Conservation (phyloP, 2,329 filamentous ascomycete species). For the Zymoseptoria pseudotritici region DNA sequence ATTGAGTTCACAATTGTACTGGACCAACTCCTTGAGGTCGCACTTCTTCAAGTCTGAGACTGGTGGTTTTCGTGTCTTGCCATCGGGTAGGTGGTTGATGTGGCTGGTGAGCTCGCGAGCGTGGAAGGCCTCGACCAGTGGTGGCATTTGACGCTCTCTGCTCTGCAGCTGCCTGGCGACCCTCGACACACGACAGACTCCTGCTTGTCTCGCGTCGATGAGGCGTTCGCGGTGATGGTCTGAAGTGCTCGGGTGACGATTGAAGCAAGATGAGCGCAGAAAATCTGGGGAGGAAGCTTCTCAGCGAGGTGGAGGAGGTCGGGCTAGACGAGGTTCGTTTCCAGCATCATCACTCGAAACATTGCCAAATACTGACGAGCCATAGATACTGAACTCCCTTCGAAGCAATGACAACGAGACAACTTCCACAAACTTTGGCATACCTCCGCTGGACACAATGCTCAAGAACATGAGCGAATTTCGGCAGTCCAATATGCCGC, state of each 20-base stretch:
- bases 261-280: conserved; percentile 30
- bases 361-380: conserved; percentile 5
- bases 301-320: conserved; percentile 45
- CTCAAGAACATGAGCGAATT: conserved; percentile 16
- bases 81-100: conserved; percentile 46
- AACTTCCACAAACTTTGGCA: conserved; percentile 30
- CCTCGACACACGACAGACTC: not conserved
- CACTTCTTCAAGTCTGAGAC: conserved; percentile 45
- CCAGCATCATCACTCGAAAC: not conserved
- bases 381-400: conserved; percentile 36
- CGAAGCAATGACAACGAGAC: conserved; percentile 19
- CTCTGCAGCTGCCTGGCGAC: not conserved
- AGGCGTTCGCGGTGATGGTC: not conserved
- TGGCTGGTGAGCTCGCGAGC: conserved; percentile 44
- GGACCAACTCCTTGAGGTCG: conserved; percentile 51
- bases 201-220: not conserved
- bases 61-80: conserved; percentile 46
- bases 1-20: conserved; percentile 54
- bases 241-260: conserved; percentile 3
- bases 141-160: conserved; percentile 41
- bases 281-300: conserved; percentile 47
- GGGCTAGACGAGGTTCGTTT: conserved; percentile 44
- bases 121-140: conserved; percentile 47
- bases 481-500: conserved; percentile 16
- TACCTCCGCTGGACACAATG: conserved; percentile 41